These are phyloP conservation scores for Trichophyton verrucosum DNA, from an alignment of 2,329 filamentous ascomycete species.

Conservation along the genomic window DNA sequence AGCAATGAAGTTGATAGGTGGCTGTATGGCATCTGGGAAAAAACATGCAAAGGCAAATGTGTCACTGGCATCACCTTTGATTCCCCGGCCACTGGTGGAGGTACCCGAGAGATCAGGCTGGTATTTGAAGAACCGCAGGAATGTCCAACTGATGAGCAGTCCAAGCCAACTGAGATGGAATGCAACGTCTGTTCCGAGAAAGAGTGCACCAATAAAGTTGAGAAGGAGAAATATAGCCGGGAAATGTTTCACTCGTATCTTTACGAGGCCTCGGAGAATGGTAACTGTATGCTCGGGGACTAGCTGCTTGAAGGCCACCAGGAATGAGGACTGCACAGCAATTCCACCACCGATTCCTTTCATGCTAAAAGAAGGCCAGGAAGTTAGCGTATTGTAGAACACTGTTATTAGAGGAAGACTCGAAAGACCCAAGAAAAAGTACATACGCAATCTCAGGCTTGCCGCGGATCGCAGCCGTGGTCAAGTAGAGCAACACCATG, in stretches of 20 bases:
- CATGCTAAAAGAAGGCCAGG: conserved; percentile 39
- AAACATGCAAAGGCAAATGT: conserved; percentile 94
- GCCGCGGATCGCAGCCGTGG: conserved; percentile 56
- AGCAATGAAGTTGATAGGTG: conserved; percentile 59
- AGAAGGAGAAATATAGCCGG: conserved; percentile 64
- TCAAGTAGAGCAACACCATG: conserved; percentile 58
- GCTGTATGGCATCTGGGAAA: conserved; percentile 76
- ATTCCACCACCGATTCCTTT: conserved; percentile 81
- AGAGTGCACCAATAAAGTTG: conserved; percentile 52
- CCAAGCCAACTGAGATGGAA: conserved; percentile 69
- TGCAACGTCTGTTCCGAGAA: conserved; percentile 60
- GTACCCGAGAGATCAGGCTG: conserved; percentile 44
- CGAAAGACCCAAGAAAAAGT: background rate
- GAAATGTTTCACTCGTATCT: conserved; percentile 73
- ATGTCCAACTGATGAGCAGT: conserved; percentile 83
- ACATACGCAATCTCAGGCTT: conserved; percentile 28
- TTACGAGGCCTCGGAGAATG: conserved; percentile 75
- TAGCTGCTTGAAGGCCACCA: conserved; percentile 94
- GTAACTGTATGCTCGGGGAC: conserved; percentile 95
- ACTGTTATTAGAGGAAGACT: too few relatives aligned
- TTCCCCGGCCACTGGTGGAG: conserved; percentile 41
- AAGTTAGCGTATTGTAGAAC: background rate
- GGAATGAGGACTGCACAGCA: conserved; percentile 80
- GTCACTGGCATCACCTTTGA: conserved; percentile 86
- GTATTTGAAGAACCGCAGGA: conserved; percentile 84